phyloP scores from a whole-genome alignment of 2,329 filamentous ascomycete species.

The Paraphoma sp. region DNA sequence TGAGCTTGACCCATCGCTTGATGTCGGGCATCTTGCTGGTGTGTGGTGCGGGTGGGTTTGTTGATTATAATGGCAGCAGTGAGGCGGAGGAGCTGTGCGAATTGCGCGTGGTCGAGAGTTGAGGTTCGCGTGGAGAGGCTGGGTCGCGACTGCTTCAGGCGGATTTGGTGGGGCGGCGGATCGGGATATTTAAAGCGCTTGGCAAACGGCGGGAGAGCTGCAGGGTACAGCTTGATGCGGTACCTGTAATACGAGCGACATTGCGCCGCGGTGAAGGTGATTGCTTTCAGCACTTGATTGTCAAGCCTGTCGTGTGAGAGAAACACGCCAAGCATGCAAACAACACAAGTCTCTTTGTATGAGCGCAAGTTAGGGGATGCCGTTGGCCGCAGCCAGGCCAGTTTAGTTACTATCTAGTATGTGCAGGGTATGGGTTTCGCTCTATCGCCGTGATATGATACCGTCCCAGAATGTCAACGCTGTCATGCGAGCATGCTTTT shows the following conservation, averaged over 20 bases:
- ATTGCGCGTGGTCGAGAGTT: constrained; percentile 3
- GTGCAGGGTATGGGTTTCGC: constrained; percentile 38
- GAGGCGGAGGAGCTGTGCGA: neutral
- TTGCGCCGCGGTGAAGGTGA: neutral
- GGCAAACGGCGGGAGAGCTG: constrained; percentile 12
- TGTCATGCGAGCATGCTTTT: constrained; percentile 32
- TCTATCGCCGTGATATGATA: constrained; percentile 40
- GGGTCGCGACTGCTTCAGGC: constrained; percentile 26
- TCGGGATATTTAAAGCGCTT: constrained; percentile 8
- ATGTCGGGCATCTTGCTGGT: constrained; percentile 56
- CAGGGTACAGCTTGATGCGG: neutral
- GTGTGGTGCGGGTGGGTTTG: neutral
- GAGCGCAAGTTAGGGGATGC: constrained; percentile 15
- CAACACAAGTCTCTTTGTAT: no score
- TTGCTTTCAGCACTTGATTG: neutral
- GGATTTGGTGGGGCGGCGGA: neutral
- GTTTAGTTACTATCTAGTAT: constrained; percentile 45
- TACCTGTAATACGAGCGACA: neutral
- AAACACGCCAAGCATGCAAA: neutral
- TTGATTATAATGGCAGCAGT: neutral
- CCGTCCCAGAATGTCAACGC: constrained; percentile 36
- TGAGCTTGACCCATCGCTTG: constrained; percentile 88
- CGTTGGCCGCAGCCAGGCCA: constrained; percentile 31
- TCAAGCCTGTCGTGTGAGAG: neutral
- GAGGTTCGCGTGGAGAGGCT: constrained; percentile 13